Evolutionary conservation across 768 basidiomycete genomes (phyloP).

Genomic region (Amanita pallidorosea): DNA sequence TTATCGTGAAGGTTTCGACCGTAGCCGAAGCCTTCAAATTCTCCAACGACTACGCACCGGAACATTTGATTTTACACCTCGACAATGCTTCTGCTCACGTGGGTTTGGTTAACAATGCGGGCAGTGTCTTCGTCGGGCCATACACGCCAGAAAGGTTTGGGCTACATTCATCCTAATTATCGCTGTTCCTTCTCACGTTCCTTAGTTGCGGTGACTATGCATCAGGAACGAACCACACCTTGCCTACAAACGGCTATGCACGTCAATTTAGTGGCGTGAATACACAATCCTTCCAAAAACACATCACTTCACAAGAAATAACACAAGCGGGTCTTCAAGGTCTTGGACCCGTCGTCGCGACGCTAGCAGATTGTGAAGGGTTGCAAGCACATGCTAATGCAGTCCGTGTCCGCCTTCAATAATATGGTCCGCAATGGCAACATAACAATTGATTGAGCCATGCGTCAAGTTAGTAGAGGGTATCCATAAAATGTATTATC

Average conservation of each 20-base stretch:
- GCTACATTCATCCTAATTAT: background rate
- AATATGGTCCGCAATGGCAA: background rate
- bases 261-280: slow-evolving; percentile 98
- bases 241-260: slow-evolving; percentile 94
- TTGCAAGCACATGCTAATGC: slow-evolving; percentile 94
- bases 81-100: slow-evolving; percentile 59
- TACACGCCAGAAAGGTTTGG: slow-evolving; percentile 89
- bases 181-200: background rate
- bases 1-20: slow-evolving; percentile 67
- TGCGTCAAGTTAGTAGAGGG: background rate
- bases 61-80: slow-evolving; percentile 91
- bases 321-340: slow-evolving; percentile 62
- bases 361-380: slow-evolving; percentile 90
- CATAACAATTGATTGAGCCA: background rate
- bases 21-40: slow-evolving; percentile 75
- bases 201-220: slow-evolving; percentile 94
- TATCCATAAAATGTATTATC: slow-evolving; percentile 4
- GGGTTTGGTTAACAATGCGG: slow-evolving; percentile 74
- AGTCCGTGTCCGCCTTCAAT: slow-evolving; percentile 68
- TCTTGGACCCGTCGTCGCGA: slow-evolving; percentile 82
- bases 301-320: slow-evolving; percentile 95
- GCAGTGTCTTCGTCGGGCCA: slow-evolving; percentile 92
- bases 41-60: slow-evolving; percentile 97
- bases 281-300: slow-evolving; percentile 95
- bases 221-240: slow-evolving; percentile 96